Conservation (phyloP, 495 filamentous ascomycete genomes). For the Sordaria brevicollis region DNA sequence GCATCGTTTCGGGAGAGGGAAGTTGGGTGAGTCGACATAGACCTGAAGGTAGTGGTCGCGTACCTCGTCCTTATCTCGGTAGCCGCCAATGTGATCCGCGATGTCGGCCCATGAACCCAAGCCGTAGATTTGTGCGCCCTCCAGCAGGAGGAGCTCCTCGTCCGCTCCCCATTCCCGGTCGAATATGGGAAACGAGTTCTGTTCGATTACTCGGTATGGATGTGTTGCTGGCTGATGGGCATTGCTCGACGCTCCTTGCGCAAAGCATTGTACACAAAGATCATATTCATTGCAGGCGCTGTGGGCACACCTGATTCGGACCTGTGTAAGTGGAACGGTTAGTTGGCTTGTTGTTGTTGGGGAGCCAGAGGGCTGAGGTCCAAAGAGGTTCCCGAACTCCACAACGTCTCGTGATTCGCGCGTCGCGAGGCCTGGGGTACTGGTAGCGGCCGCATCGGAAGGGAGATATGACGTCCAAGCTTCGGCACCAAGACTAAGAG, state of each 20-base stretch:
- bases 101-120: slow-evolving; percentile 97
- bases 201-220: slow-evolving; percentile 87
- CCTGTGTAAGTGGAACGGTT: slow-evolving; percentile 38
- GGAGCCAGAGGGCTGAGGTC: neutral
- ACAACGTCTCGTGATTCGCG: slow-evolving; percentile 1
- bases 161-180: slow-evolving; percentile 93
- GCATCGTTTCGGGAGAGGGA: slow-evolving; percentile 76
- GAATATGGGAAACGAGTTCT: slow-evolving; percentile 96
- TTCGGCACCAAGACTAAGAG: neutral
- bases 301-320: slow-evolving; percentile 86
- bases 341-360: slow-evolving; percentile 4
- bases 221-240: slow-evolving; percentile 80
- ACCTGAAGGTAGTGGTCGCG: slow-evolving; percentile 83
- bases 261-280: slow-evolving; percentile 92
- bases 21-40: slow-evolving; percentile 71
- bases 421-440: neutral
- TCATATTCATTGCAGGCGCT: slow-evolving; percentile 84
- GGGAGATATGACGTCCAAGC: neutral
- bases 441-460: neutral
- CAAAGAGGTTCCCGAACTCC: slow-evolving; percentile 4
- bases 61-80: slow-evolving; percentile 88
- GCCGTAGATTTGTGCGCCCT: slow-evolving; percentile 96
- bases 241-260: slow-evolving; percentile 61
- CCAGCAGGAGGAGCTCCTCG: slow-evolving; percentile 83
- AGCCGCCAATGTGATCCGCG: slow-evolving; percentile 95